Evolutionary conservation across 768 basidiomycete species (phyloP), one percentile per base, ranked within the genome.

Genomic region (Phanerochaete sordida): DNA sequence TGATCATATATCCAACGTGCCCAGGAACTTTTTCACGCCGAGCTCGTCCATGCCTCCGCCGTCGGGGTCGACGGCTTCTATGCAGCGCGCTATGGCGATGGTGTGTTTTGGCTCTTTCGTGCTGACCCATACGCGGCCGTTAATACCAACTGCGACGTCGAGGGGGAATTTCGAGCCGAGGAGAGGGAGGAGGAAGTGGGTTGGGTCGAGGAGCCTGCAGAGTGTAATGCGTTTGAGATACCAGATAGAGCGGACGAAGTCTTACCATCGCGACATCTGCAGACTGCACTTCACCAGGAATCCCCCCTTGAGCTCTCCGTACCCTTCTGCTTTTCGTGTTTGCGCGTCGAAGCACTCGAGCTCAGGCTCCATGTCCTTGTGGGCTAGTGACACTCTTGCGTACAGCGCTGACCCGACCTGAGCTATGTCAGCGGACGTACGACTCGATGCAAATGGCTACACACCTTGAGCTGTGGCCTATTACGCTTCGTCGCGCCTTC

Each of bases 301-400:
- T 1, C 96, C 96, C 8, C 88, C 91, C 64, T 91, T 94, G 37
- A 99, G 80, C 65, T 95, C 95, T 1, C 97, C 97, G 66, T 91
- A 98, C 0, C 94, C 96, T 61, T 93, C 92, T 1, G 94, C 77
- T 73, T 97, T 98, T 63, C 85, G 87, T 26, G 92, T 93, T 66
- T 94, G 90, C 1, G 93, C 91, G 68, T 98, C 93, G 66, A 97
- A 93, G 71, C 97, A 99, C 70, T 97, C 94, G 9, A 99, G 77
- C 69, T 99, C 97, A 0, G 97, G 95, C 57, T 99, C 97, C 91
- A 98, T 95, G 72, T 98, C 95, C 68, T 94, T 91, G 69, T 95
- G 93, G 5, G 97, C 95, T 23, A 96, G 77, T 15, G 94, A 94
- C 30, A 99, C 88, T 26, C 95, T 85, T 0, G 94, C 94, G 71